Evolutionary conservation across 768 basidiomycete species (phyloP).

Genomic region (Sarcomyxa edulis): DNA sequence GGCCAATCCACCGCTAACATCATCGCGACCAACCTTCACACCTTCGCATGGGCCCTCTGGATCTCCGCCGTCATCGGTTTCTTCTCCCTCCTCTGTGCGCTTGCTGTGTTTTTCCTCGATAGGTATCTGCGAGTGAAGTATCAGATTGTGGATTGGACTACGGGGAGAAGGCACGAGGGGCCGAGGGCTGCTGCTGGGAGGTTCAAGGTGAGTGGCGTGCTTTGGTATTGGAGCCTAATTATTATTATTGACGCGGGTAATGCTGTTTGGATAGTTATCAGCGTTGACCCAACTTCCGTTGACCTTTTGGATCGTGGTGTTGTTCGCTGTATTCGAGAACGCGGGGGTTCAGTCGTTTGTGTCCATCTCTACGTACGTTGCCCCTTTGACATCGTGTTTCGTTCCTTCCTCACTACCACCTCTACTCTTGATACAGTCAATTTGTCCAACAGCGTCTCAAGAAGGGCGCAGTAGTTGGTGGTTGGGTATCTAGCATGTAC

Average conservation of each 20-base stretch:
- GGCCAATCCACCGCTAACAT: conserved; percentile 37
- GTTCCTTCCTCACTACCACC: neutral
- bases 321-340: conserved; percentile 34
- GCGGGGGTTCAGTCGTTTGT: conserved; percentile 38
- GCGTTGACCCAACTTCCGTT: conserved; percentile 27
- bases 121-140: conserved; percentile 27
- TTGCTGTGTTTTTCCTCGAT: conserved; percentile 30
- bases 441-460: conserved; percentile 35
- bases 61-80: conserved; percentile 31
- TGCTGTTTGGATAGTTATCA: no score
- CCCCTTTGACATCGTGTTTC: neutral
- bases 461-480: conserved; percentile 37
- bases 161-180: conserved; percentile 23
- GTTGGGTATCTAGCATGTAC: conserved; percentile 40
- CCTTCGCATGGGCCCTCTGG: conserved; percentile 37
- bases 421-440: conserved; percentile 20
- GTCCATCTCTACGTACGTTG: conserved; percentile 34
- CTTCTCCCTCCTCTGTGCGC: conserved; percentile 32
- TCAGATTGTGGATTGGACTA: conserved; percentile 30
- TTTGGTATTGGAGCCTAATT: no score
- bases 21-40: conserved; percentile 29
- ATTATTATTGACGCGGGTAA: no score
- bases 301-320: conserved; percentile 37
- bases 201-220: conserved; percentile 26
- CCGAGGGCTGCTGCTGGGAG: conserved; percentile 14